Conservation (phyloP, 805 yeast species). For the Saccharomyces paradoxus region DNA sequence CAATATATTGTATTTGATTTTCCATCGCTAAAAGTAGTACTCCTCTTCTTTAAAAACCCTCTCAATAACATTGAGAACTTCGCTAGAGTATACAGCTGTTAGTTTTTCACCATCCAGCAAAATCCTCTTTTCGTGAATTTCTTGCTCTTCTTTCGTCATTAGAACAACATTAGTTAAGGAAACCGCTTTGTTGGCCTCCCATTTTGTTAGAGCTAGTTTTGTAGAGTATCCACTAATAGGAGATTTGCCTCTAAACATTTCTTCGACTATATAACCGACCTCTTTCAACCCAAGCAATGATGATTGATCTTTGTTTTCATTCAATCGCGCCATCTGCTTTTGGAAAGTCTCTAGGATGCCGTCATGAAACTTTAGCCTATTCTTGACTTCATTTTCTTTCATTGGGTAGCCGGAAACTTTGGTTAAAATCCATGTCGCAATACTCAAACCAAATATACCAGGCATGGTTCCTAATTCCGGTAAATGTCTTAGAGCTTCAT, state of each 20-base stretch:
- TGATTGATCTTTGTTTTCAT: conserved; percentile 57
- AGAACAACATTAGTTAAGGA: conserved; percentile 67
- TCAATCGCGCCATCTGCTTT: conserved; percentile 64
- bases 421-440: conserved; percentile 71
- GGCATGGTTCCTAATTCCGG: conserved; percentile 94
- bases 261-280: conserved; percentile 73
- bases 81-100: conserved; percentile 49
- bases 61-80: conserved; percentile 45
- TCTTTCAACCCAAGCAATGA: conserved; percentile 62
- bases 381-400: conserved; percentile 80
- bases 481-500: conserved; percentile 79
- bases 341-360: conserved; percentile 69
- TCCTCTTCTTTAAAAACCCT: conserved; percentile 63
- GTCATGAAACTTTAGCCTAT: conserved; percentile 71
- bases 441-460: conserved; percentile 78
- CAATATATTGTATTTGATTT: neutral
- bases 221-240: conserved; percentile 72
- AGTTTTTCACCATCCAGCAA: conserved; percentile 51
- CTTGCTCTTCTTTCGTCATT: conserved; percentile 77
- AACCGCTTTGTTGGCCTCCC: conserved; percentile 60
- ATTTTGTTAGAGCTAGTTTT: conserved; percentile 62
- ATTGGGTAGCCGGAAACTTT: conserved; percentile 72
- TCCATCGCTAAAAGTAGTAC: conserved; percentile 42
- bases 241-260: conserved; percentile 79
- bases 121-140: conserved; percentile 60